These are phyloP conservation scores for Phytophthora europaea DNA, from an alignment of 352 stramenopile genomes.

Conservation along the genomic window DNA sequence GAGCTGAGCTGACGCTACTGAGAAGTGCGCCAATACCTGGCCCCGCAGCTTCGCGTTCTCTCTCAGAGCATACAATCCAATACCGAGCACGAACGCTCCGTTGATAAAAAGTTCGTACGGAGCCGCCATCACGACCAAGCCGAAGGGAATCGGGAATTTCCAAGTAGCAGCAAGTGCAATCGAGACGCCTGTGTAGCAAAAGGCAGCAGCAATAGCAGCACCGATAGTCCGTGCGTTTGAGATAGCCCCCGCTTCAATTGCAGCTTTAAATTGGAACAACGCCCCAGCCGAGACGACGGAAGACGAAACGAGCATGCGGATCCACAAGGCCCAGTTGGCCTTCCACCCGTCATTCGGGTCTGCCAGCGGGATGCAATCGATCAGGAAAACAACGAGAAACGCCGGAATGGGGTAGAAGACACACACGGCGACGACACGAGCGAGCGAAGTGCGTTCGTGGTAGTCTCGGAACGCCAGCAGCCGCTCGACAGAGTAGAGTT, in stretches of 20 bases:
- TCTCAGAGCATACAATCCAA: neutral
- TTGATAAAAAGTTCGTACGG: slow-evolving; percentile 18
- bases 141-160: slow-evolving; percentile 39
- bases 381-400: slow-evolving; percentile 5
- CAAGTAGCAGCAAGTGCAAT: slow-evolving; percentile 12
- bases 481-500: slow-evolving; percentile 11
- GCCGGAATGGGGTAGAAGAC: slow-evolving; percentile 9
- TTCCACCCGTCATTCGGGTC: slow-evolving; percentile 1
- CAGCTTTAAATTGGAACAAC: slow-evolving; percentile 7
- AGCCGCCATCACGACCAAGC: slow-evolving; percentile 3
- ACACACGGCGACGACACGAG: slow-evolving; percentile 1
- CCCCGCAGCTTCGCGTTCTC: slow-evolving; percentile 2
- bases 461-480: slow-evolving; percentile 17
- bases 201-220: neutral
- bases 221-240: neutral
- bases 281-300: slow-evolving; percentile 7
- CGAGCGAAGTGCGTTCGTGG: neutral
- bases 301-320: slow-evolving; percentile 16
- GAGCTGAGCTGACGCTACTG: slow-evolving; percentile 16
- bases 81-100: neutral
- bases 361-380: slow-evolving; percentile 11
- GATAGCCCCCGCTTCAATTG: slow-evolving; percentile 9
- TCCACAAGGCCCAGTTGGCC: slow-evolving; percentile 9
- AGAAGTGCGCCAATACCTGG: slow-evolving; percentile 8
- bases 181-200: slow-evolving; percentile 5